A percentile compares a stretch with the other conserved stretches of the same genome.
Conservation (phyloP, 2,329 filamentous ascomycete genomes). For the Massarina eburnea region DNA sequence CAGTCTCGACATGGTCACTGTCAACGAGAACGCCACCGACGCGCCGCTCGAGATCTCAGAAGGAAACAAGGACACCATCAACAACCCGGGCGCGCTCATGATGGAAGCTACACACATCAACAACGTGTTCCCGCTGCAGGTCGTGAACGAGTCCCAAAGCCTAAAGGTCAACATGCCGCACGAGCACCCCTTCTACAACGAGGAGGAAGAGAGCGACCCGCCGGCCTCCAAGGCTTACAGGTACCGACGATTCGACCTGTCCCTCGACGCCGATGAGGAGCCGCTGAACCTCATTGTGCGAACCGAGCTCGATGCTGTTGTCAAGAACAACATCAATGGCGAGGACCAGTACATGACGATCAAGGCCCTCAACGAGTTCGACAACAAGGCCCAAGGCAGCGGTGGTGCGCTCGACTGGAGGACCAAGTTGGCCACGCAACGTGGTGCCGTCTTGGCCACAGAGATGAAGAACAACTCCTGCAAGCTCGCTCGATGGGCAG, state of each 20-base stretch:
- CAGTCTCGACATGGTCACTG: constrained; percentile 93
- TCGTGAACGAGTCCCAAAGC: constrained; percentile 78
- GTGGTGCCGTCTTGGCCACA: constrained; percentile 94
- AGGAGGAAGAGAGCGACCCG: constrained; percentile 87
- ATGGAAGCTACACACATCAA: constrained; percentile 99
- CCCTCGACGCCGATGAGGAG: constrained; percentile 86
- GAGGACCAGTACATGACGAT: constrained; percentile 90
- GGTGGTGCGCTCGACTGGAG: constrained; percentile 97
- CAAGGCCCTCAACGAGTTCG: constrained; percentile 98
- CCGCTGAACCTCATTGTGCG: constrained; percentile 91
- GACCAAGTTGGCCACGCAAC: constrained; percentile 88
- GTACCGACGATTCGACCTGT: constrained; percentile 95
- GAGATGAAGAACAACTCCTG: constrained; percentile 99
- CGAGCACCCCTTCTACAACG: constrained; percentile 97
- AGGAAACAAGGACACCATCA: constrained; percentile 90
- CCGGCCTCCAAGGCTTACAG: constrained; percentile 97
- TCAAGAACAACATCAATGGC: constrained; percentile 90
- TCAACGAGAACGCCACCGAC: constrained; percentile 98
- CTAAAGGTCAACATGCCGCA: constrained; percentile 81
- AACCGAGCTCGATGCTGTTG: constrained; percentile 90
- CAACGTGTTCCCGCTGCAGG: constrained; percentile 98
- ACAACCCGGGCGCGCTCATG: constrained; percentile 88
- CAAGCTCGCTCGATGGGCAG: constrained; percentile 97
- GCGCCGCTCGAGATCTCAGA: constrained; percentile 89
- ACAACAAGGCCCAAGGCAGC: constrained; percentile 94